Evolutionary conservation across 371 early-diverging fungal genomes (phyloP).

Genomic region (Rhizopus delemar): DNA sequence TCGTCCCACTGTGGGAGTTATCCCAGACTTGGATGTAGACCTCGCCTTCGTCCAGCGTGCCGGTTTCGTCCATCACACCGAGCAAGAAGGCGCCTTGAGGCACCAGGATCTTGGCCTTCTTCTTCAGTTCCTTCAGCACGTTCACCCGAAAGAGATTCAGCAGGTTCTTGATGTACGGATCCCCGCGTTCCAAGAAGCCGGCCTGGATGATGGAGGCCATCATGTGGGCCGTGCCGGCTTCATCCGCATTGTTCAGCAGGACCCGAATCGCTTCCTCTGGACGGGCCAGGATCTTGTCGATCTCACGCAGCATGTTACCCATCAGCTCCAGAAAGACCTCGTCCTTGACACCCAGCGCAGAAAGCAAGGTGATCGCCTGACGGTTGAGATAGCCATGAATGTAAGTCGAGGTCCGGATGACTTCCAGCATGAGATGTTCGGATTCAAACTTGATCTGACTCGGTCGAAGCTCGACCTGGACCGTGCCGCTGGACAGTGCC

Average conservation of each 20-base stretch:
- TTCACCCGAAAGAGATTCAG: constrained; percentile 56
- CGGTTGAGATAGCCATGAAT: constrained; percentile 71
- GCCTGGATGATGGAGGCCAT: constrained; percentile 59
- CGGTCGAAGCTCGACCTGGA: constrained; percentile 59
- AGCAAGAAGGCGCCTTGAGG: constrained; percentile 68
- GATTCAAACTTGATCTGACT: constrained; percentile 76
- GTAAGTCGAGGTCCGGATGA: constrained; percentile 57
- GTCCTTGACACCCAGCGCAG: constrained; percentile 65
- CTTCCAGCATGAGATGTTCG: constrained; percentile 59
- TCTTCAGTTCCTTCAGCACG: constrained; percentile 63
- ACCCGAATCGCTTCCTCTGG: constrained; percentile 50
- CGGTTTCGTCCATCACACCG: constrained; percentile 82
- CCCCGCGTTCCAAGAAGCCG: constrained; percentile 56
- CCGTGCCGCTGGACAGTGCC: constrained; percentile 21
- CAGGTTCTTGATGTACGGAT: constrained; percentile 62
- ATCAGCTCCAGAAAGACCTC: constrained; percentile 55
- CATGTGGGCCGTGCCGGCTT: constrained; percentile 53
- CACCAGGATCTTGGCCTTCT: constrained; percentile 71
- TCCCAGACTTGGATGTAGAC: constrained; percentile 67
- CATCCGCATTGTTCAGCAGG: constrained; percentile 55
- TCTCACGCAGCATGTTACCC: constrained; percentile 40
- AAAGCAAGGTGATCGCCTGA: constrained; percentile 70
- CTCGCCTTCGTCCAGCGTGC: constrained; percentile 62
- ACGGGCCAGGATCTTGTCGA: constrained; percentile 48
- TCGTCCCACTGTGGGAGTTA: constrained; percentile 9